A percentile compares a stretch with the other conserved stretches of the same genome.
phyloP scores from a whole-genome alignment of 495 filamentous ascomycete species.

The Friedmanniomyces simplex region DNA sequence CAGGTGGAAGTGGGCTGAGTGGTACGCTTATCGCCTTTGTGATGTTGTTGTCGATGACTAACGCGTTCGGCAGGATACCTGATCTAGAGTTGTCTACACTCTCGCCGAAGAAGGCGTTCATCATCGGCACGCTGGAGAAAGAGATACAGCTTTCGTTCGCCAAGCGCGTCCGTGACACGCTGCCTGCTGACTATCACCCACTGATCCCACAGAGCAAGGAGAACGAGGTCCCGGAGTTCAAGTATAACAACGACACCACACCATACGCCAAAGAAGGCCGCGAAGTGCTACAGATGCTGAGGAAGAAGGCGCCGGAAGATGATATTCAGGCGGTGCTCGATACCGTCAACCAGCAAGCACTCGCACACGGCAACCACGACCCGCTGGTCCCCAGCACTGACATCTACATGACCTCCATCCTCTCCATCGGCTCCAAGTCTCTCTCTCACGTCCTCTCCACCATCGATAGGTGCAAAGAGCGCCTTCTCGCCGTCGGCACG shows the following conservation, averaged over 20 bases:
- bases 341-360: slow-evolving; percentile 51
- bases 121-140: slow-evolving; percentile 82
- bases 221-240: slow-evolving; percentile 88
- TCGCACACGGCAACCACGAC: slow-evolving; percentile 53
- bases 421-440: slow-evolving; percentile 85
- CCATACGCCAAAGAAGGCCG: slow-evolving; percentile 72
- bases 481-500: slow-evolving; percentile 62
- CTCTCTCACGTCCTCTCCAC: slow-evolving; percentile 91
- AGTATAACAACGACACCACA: slow-evolving; percentile 64
- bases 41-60: background rate
- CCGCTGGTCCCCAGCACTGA: slow-evolving; percentile 76
- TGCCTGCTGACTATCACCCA: slow-evolving; percentile 72
- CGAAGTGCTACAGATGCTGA: slow-evolving; percentile 67
- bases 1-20: slow-evolving; percentile 99
- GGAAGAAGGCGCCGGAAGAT: slow-evolving; percentile 70
- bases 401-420: slow-evolving; percentile 84
- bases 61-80: slow-evolving; percentile 47
- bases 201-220: slow-evolving; percentile 82
- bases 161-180: slow-evolving; percentile 85
- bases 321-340: slow-evolving; percentile 69
- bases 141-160: slow-evolving; percentile 95
- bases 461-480: slow-evolving; percentile 92
- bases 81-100: slow-evolving; percentile 66
- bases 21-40: slow-evolving; percentile 39
- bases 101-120: slow-evolving; percentile 86